Conservation (phyloP, 768 basidiomycete genomes). For the Phanerochaete sordida region DNA sequence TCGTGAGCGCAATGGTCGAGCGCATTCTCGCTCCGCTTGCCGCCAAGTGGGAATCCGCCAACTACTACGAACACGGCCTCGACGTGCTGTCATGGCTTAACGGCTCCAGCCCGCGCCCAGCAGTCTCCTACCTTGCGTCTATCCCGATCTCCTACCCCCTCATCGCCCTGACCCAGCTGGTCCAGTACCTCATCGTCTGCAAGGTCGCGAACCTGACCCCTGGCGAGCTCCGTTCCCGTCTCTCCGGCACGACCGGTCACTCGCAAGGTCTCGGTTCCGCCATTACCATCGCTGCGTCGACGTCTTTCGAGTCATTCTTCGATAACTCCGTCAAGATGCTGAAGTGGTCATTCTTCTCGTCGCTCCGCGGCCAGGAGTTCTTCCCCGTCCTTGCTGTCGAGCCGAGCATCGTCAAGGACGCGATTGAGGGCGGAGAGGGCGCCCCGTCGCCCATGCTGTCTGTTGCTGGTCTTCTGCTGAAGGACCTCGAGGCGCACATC, state of each 20-base stretch:
- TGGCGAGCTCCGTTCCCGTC: slow-evolving; percentile 69
- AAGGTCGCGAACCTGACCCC: slow-evolving; percentile 74
- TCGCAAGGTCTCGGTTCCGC: slow-evolving; percentile 97
- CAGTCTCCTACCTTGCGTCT: slow-evolving; percentile 84
- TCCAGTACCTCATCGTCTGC: slow-evolving; percentile 84
- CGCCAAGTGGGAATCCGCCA: slow-evolving; percentile 49
- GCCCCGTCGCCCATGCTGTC: slow-evolving; percentile 91
- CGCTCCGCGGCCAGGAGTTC: slow-evolving; percentile 88
- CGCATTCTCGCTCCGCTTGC: slow-evolving; percentile 73
- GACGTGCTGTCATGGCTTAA: slow-evolving; percentile 84
- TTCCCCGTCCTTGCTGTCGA: slow-evolving; percentile 93
- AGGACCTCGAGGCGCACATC: slow-evolving; percentile 79
- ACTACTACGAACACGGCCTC: slow-evolving; percentile 79
- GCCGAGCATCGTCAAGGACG: slow-evolving; percentile 81
- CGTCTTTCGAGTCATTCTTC: slow-evolving; percentile 68
- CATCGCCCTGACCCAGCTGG: slow-evolving; percentile 94
- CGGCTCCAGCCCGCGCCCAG: slow-evolving; percentile 64
- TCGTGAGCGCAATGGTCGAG: slow-evolving; percentile 60
- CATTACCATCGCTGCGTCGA: slow-evolving; percentile 80
- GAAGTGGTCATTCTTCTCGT: slow-evolving; percentile 90
- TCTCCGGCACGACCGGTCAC: slow-evolving; percentile 92
- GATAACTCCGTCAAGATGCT: slow-evolving; percentile 80
- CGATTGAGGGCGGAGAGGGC: slow-evolving; percentile 91
- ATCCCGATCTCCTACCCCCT: slow-evolving; percentile 93
- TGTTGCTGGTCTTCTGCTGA: slow-evolving; percentile 75